These are phyloP conservation scores for Globisporangium okanoganense DNA, from an alignment of 352 stramenopile genomes.

Conservation along the genomic window DNA sequence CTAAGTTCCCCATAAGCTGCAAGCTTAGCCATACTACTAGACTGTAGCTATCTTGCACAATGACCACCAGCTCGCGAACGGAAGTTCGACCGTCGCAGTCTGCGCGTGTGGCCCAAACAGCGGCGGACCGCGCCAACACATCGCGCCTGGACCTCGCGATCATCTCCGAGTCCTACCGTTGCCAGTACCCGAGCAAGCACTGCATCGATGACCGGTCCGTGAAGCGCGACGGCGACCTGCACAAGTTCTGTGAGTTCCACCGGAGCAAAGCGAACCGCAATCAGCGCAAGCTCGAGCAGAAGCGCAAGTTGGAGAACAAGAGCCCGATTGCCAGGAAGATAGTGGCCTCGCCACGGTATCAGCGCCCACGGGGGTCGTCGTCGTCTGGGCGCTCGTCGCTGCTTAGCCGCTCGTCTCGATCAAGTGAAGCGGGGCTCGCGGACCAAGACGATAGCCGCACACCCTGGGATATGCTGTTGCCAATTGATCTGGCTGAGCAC, in stretches of 20 bases:
- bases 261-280: constrained; percentile 34
- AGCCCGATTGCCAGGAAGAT: not conserved
- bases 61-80: not conserved
- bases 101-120: constrained; percentile 7
- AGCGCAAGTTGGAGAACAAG: constrained; percentile 17
- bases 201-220: constrained; percentile 21
- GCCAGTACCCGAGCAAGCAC: constrained; percentile 24
- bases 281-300: constrained; percentile 34
- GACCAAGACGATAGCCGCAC: not conserved
- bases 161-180: constrained; percentile 20
- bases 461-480: constrained; percentile 11
- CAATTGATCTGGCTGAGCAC: constrained; percentile 8
- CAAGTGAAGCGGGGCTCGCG: not conserved
- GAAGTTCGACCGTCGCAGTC: not conserved
- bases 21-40: not conserved
- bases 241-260: constrained; percentile 35
- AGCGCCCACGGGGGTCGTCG: not conserved
- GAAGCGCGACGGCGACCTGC: constrained; percentile 30
- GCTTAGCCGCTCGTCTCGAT: not conserved
- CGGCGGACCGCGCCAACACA: not conserved
- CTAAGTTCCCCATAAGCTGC: too few relatives aligned
- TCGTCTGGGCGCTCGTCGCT: not conserved
- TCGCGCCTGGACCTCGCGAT: constrained; percentile 11
- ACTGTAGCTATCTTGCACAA: not conserved
- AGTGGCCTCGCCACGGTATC: not conserved